Conservation (phyloP, 768 basidiomycete genomes). For the Austroboletus eburneus region DNA sequence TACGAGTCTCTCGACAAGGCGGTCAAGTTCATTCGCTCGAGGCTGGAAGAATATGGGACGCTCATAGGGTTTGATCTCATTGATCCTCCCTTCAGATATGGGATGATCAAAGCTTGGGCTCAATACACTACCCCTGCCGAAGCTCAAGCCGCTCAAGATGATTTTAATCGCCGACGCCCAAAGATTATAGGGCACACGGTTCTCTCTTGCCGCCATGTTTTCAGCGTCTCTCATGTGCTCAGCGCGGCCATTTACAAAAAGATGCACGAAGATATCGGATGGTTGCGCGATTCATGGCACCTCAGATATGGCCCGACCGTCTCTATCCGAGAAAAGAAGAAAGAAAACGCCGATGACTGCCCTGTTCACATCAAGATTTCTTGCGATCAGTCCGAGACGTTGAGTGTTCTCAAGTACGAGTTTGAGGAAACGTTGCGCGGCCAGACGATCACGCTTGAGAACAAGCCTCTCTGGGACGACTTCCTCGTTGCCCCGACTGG, state of each 20-base stretch:
- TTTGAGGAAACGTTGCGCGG: constrained; percentile 62
- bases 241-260: constrained; percentile 34
- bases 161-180: constrained; percentile 46
- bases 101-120: constrained; percentile 51
- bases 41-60: constrained; percentile 37
- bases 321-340: constrained; percentile 23
- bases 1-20: constrained; percentile 35
- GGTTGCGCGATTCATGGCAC: constrained; percentile 38
- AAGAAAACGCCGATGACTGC: constrained; percentile 4
- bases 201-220: constrained; percentile 51
- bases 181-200: constrained; percentile 41
- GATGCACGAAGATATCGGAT: constrained; percentile 42
- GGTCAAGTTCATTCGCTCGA: constrained; percentile 33
- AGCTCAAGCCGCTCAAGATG: constrained; percentile 48
- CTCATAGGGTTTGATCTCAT: constrained; percentile 41
- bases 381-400: constrained; percentile 44
- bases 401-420: constrained; percentile 55
- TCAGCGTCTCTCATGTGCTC: constrained; percentile 47
- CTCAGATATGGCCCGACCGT: constrained; percentile 29
- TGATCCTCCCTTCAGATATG: constrained; percentile 49
- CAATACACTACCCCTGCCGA: constrained; percentile 47
- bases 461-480: constrained; percentile 58
- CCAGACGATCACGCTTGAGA: constrained; percentile 50
- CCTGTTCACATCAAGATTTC: constrained; percentile 44
- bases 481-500: constrained; percentile 51